Conservation (phyloP, 2,329 filamentous ascomycete species). For the Pyrenochaeta sp. region DNA sequence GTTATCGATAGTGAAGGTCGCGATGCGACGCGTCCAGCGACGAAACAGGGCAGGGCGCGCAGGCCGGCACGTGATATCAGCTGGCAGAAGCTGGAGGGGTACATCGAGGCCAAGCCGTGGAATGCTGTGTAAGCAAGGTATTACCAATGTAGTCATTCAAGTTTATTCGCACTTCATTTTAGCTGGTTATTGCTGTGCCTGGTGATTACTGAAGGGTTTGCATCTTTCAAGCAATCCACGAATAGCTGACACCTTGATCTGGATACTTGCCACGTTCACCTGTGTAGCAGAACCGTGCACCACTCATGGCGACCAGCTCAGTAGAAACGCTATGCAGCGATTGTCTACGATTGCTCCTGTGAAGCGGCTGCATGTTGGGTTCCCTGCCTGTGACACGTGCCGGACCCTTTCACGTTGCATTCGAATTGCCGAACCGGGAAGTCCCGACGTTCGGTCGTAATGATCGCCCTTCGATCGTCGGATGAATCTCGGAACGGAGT, state of each 20-base stretch:
- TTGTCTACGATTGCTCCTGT: background rate
- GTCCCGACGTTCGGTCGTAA: background rate
- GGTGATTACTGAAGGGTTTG: background rate
- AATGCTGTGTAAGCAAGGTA: background rate
- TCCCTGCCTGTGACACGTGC: background rate
- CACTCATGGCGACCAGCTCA: too few species aligned
- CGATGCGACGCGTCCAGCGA: constrained; percentile 15
- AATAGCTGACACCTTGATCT: background rate
- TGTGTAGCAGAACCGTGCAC: too few species aligned
- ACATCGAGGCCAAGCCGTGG: background rate
- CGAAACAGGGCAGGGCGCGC: constrained; percentile 4
- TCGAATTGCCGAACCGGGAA: too few species aligned
- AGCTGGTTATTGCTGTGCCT: background rate
- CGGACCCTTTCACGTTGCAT: background rate
- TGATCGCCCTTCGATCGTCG: constrained; percentile 1
- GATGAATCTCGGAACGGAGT: constrained; percentile 3
- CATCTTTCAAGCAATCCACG: background rate
- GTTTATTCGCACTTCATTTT: background rate
- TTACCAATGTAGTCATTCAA: background rate
- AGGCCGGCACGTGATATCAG: constrained; percentile 19
- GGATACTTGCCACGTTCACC: too few species aligned
- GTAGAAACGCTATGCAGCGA: background rate
- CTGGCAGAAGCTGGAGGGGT: background rate
- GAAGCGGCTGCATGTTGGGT: background rate
- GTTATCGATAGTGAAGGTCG: constrained; percentile 30